phyloP scores from a whole-genome alignment of 1,139 yeast genomes.

The Ogataea hybrid region DNA sequence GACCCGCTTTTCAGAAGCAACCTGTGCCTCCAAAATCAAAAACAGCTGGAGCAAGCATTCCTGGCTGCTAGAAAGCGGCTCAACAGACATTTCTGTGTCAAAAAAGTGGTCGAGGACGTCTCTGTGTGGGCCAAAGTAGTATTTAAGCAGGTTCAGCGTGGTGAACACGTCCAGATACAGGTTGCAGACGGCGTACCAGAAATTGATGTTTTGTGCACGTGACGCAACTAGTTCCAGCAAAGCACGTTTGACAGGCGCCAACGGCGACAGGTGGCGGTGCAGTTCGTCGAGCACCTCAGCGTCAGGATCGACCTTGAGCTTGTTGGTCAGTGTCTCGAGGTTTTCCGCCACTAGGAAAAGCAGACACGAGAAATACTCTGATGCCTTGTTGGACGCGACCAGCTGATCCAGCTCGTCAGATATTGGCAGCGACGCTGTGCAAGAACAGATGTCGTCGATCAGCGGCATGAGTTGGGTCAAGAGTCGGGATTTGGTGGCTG shows the following conservation, averaged over 20 bases:
- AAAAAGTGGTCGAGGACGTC: slow-evolving; percentile 13
- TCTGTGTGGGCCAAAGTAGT: slow-evolving; percentile 14
- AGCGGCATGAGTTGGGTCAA: slow-evolving; percentile 2
- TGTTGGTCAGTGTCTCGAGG: slow-evolving; percentile 12
- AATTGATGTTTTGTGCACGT: not conserved
- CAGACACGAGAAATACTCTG: slow-evolving; percentile 7
- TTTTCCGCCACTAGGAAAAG: slow-evolving; percentile 14
- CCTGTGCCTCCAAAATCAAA: slow-evolving; percentile 34
- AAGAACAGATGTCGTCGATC: slow-evolving; percentile 10
- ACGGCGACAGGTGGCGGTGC: slow-evolving; percentile 10
- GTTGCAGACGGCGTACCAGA: slow-evolving; percentile 12
- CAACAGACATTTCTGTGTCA: slow-evolving; percentile 12
- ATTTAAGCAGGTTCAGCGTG: slow-evolving; percentile 17
- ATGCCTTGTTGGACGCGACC: slow-evolving; percentile 4
- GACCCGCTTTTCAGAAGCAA: slow-evolving; percentile 33
- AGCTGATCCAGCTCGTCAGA: not conserved
- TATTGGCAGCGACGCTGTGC: not conserved
- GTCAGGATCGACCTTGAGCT: slow-evolving; percentile 13
- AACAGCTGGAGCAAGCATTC: slow-evolving; percentile 26
- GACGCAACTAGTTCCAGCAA: slow-evolving; percentile 5
- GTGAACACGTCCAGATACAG: slow-evolving; percentile 17
- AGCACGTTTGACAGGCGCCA: slow-evolving; percentile 10
- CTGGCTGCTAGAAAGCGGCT: slow-evolving; percentile 11
- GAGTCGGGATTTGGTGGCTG: slow-evolving; percentile 4
- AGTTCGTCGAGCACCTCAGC: slow-evolving; percentile 12